Base-by-base conservation (phyloP, 192 early-diverging fungal genomes). In the Pilaira anomala region DNA sequence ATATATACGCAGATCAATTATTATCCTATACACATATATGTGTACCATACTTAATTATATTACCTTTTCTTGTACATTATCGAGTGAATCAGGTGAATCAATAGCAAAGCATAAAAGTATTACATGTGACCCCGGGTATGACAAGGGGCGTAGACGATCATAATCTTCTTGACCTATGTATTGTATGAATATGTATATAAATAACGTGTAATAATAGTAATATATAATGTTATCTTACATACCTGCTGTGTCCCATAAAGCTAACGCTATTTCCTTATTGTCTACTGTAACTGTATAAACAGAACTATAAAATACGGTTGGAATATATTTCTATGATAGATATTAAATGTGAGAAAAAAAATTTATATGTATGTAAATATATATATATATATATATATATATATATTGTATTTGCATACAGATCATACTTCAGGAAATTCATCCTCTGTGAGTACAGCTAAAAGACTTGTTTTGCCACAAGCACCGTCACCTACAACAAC, bases 91-190 rank as follows among this genome's bases (percentile, higher is more conserved):
- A 18, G 84, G 84, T 30, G 89, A 86, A 68, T 88, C 91, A 60
- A 97, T 83, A 36, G 91, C 85, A 69, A 95, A 97, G 74, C 91
- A 92, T 72, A 98, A 88, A 48, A 98, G 75, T 55, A 96, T 90
- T 49, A 94, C 91, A 74, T 95, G 83, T 21, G 92, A 85, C 72
- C 91, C 89, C 3, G 92, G 87, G 76, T 96, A 98, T 3, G 90
- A 93, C 48, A 96, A 81, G 21, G 90, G 88, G 49, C 94, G 88
- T 67, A 98, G 79, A 51, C 93, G 87, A 41, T 70, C 68, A 49
- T 70, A 70, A 59, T 70, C 68, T 26, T 70, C 68, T 30, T 70
- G 68, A 25, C 68, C 68, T 64, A 22, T 28, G 29, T 26, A 33
- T 25, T 19, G 26, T 11, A 52, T n/a, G 18, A 39, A 48, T 25